Percentiles rank a stretch among this genome's conserved stretches.
Evolutionary conservation across 2,329 filamentous ascomycete genomes (phyloP).

Genomic region (Hypoxylon rubiginosum): DNA sequence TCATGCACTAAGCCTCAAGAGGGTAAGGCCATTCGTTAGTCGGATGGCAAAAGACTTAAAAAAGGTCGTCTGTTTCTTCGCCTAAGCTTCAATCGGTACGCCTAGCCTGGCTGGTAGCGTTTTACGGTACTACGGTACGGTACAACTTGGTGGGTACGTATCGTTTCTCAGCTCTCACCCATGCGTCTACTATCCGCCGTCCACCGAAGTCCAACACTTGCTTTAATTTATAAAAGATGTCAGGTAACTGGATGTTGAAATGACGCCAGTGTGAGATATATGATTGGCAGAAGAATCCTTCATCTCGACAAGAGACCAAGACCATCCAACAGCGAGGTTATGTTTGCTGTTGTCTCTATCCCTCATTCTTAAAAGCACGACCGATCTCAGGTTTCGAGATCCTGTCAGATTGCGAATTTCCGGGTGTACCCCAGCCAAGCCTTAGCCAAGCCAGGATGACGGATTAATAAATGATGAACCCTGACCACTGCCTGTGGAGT

Average conservation of each 20-base stretch:
- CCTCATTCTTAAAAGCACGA: constrained; percentile 25
- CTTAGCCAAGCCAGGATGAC: constrained; percentile 40
- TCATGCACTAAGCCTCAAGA: constrained; percentile 42
- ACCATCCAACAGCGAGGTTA: not conserved
- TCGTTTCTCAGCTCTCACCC: constrained; percentile 20
- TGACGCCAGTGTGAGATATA: not conserved
- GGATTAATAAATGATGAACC: constrained; percentile 40
- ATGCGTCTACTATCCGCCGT: not conserved
- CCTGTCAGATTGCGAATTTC: constrained; percentile 42
- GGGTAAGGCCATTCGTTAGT: constrained; percentile 36
- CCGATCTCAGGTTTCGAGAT: constrained; percentile 44
- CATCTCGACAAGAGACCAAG: not conserved
- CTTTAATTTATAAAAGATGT: constrained; percentile 14
- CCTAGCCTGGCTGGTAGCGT: not conserved
- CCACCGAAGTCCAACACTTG: constrained; percentile 24
- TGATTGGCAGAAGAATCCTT: not conserved
- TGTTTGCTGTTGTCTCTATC: constrained; percentile 5
- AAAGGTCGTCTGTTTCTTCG: constrained; percentile 43
- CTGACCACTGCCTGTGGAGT: constrained; percentile 43
- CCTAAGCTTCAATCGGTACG: constrained; percentile 23
- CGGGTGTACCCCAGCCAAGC: constrained; percentile 43
- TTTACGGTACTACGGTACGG: constrained; percentile 24
- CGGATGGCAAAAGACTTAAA: constrained; percentile 36
- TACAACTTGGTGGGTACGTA: constrained; percentile 29
- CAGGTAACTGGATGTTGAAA: not conserved